Evolutionary conservation across 306 rosid genomes (phyloP).

Genomic region (Castanea mollissima): DNA sequence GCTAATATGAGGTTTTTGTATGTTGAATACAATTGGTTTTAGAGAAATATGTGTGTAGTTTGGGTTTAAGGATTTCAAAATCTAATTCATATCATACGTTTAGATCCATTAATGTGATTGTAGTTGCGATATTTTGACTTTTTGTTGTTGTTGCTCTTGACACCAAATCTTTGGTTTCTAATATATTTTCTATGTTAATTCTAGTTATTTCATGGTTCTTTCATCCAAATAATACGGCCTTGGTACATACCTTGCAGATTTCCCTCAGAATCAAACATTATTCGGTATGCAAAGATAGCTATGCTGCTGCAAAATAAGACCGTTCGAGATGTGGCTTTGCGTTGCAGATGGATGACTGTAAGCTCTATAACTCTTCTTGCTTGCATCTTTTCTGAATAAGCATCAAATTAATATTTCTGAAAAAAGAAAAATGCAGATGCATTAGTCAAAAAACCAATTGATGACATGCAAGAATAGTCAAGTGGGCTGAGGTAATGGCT

Average conservation of each 20-base stretch:
- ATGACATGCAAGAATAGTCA: neutral
- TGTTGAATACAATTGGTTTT: neutral
- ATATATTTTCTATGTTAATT: neutral
- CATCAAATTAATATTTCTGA: neutral
- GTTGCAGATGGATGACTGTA: constrained; percentile 98
- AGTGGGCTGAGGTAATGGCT: neutral
- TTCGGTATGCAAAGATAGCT: constrained; percentile 87
- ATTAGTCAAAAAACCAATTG: neutral
- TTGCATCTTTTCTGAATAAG: constrained; percentile 18
- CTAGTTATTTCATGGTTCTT: neutral
- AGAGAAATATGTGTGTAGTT: neutral
- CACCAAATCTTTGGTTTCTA: neutral
- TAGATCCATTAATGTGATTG: neutral
- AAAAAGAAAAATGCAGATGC: neutral
- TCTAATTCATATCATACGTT: neutral
- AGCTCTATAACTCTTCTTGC: constrained; percentile 26
- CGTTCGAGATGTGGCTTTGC: constrained; percentile 89
- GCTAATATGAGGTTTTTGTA: neutral
- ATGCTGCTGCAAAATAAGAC: constrained; percentile 78
- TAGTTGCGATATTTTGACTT: neutral
- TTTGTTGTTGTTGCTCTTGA: neutral
- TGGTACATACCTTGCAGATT: constrained; percentile 37
- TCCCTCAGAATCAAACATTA: constrained; percentile 56
- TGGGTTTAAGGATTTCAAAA: neutral
- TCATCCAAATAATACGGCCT: neutral